Evolutionary conservation across 169 alveolate species (phyloP), one percentile per base, ranked within the genome.

Genomic region (Plasmodium chabaudi): DNA sequence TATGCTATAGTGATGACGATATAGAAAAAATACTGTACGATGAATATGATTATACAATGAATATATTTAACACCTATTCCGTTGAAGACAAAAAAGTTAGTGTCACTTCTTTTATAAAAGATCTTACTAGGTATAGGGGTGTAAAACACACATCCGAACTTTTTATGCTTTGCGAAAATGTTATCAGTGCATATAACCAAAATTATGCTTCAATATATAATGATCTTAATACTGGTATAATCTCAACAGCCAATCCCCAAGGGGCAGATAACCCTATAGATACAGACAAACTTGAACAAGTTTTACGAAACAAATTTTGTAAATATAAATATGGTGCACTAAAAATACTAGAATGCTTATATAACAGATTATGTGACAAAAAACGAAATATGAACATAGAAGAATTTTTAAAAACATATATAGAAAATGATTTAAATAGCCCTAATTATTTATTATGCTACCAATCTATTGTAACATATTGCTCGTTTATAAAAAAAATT

Each of bases 341-440:
- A 25, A 64, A 79, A 79, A 51, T 79, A 15, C 17, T 79, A 25
- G 89, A 79, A 25, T 79, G 89, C 53, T 46, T 79, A 42, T 67
- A 79, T 49, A 65, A 53, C 56, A 10, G 89, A 42, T 25, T 79
- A 17, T 79, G 89, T 57, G 89, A 79, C 55, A 79, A 79, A 47
- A 79, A 79, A 70, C 65, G 89, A 64, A 79, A 79, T 19, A 79
- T 79, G 89, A 79, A 79, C 17, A 67, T 79, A 2, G 89, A 79
- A 69, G 72, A 79, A 13, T 79, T 79, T 65, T 70, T 79, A 65
- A 79, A 79, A 25, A 53, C 82, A 7, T 79, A 65, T 46, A 61
- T 79, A n/a, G 89, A 79, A 65, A 79, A 79, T 15, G 89, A 79
- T 21, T 51, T 79, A 60, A 64, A 79, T 46, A 79, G 77, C 21